phyloP scores from a whole-genome alignment of 164 flowering plant genomes.

The Echeveria elegans region DNA sequence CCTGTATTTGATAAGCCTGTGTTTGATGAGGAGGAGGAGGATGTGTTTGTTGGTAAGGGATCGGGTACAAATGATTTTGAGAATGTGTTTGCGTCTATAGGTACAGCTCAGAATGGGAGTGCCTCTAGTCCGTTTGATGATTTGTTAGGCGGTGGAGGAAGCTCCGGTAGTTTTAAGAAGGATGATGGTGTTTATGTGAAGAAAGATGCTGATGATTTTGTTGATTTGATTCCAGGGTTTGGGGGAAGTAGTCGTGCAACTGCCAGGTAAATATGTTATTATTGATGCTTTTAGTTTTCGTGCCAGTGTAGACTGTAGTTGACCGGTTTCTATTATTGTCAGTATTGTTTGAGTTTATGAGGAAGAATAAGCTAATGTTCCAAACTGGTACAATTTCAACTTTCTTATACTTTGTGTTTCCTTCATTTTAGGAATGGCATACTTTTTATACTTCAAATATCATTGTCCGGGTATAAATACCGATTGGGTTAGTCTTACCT shows the following conservation, averaged over 20 bases:
- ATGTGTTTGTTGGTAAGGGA: slow-evolving; percentile 18
- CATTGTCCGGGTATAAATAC: no score
- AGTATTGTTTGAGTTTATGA: no score
- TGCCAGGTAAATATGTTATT: slow-evolving; percentile 15
- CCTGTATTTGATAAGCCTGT: slow-evolving; percentile 19
- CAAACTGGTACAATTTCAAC: no score
- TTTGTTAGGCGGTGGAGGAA: slow-evolving; percentile 17
- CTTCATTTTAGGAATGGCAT: no score
- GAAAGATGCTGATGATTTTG: slow-evolving; percentile 29
- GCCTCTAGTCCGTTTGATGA: slow-evolving; percentile 14
- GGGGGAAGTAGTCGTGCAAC: slow-evolving; percentile 26
- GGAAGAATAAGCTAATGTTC: no score
- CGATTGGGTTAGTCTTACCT: no score
- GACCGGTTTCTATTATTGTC: background rate
- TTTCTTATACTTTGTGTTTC: no score
- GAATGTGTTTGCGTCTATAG: slow-evolving; percentile 11
- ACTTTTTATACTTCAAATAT: no score
- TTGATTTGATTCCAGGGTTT: slow-evolving; percentile 51
- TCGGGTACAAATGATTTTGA: slow-evolving; percentile 11
- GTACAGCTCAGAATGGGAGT: slow-evolving; percentile 6
- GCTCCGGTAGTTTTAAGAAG: slow-evolving; percentile 11
- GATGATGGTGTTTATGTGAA: slow-evolving; percentile 16
- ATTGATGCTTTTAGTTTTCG: background rate
- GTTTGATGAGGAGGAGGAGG: slow-evolving; percentile 19
- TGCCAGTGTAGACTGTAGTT: no score